These are phyloP conservation scores for Polygonum maritimum DNA, from an alignment of 148 eudicot genomes.

Conservation along the genomic window DNA sequence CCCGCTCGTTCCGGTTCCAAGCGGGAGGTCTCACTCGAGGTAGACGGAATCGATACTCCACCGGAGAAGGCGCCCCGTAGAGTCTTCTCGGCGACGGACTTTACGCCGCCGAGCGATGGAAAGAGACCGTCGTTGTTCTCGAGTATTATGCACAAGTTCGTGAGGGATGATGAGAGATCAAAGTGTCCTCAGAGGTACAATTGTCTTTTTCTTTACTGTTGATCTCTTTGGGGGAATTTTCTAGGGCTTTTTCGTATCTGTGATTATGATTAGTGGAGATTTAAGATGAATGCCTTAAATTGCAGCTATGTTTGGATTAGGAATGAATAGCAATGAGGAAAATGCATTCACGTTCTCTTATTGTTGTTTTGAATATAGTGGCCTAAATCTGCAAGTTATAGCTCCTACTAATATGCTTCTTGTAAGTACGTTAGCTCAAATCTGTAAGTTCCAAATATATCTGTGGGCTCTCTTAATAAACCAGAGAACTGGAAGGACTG, in stretches of 20 bases:
- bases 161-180: conserved; percentile 25
- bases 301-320: neutral
- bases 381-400: neutral
- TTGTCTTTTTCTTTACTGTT: neutral
- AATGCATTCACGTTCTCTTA: neutral
- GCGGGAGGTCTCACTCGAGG: conserved; percentile 18
- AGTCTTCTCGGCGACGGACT: conserved; percentile 22
- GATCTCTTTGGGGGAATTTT: neutral
- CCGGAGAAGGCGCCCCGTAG: conserved; percentile 78
- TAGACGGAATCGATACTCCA: conserved; percentile 70
- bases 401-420: neutral
- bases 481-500: neutral
- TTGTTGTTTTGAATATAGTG: neutral
- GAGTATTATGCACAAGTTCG: conserved; percentile 68
- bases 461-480: neutral
- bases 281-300: neutral
- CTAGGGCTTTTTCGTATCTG: conserved; percentile 6
- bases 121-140: conserved; percentile 41
- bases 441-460: neutral
- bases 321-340: neutral
- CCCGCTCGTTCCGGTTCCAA: conserved; percentile 2
- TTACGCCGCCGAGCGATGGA: conserved; percentile 31
- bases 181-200: conserved; percentile 24
- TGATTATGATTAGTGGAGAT: neutral
- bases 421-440: neutral